Evolutionary conservation across 176 grass and related monocot species (phyloP).

Genomic region (Thalia dealbata): DNA sequence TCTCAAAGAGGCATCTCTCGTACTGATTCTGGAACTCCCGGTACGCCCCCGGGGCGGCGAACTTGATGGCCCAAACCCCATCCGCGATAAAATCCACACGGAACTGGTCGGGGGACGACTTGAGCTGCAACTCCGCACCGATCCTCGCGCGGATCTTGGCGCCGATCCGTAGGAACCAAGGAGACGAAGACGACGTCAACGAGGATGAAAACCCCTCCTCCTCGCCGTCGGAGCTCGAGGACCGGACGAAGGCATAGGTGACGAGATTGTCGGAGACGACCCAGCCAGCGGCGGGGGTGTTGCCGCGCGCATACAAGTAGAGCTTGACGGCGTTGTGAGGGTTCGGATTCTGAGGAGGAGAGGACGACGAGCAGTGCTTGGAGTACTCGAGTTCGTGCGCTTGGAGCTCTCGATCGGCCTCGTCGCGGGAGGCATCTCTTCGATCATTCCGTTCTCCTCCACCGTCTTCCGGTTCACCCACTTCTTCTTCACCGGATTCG

Average conservation of each 20-base stretch:
- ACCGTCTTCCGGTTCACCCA: conserved; percentile 15
- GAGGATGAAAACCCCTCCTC: conserved; percentile 30
- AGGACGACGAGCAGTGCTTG: conserved; percentile 31
- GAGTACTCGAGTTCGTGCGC: conserved; percentile 66
- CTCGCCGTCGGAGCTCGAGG: conserved; percentile 5
- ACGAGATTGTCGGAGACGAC: conserved; percentile 59
- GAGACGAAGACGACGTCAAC: conserved; percentile 21
- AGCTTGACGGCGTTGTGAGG: conserved; percentile 53
- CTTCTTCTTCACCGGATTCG: conserved; percentile 38
- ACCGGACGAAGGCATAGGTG: conserved; percentile 38
- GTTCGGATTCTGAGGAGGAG: conserved; percentile 28
- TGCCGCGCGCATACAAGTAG: conserved; percentile 80
- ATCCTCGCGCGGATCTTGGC: conserved; percentile 56
- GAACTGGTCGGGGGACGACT: conserved; percentile 58
- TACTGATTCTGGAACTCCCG: conserved; percentile 54
- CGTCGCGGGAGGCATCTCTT: conserved; percentile 37
- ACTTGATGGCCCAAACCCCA: conserved; percentile 89
- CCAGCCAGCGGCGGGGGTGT: conserved; percentile 54
- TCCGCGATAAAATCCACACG: conserved; percentile 78
- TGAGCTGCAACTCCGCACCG: conserved; percentile 75
- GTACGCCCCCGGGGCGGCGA: conserved; percentile 50
- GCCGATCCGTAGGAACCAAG: conserved; percentile 66
- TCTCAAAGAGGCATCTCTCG: conserved; percentile 73
- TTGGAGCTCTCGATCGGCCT: conserved; percentile 63
- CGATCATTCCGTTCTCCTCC: conserved; percentile 10